These are phyloP conservation scores for Fusarium siculi DNA, from an alignment of 2,329 filamentous ascomycete genomes.

Conservation along the genomic window DNA sequence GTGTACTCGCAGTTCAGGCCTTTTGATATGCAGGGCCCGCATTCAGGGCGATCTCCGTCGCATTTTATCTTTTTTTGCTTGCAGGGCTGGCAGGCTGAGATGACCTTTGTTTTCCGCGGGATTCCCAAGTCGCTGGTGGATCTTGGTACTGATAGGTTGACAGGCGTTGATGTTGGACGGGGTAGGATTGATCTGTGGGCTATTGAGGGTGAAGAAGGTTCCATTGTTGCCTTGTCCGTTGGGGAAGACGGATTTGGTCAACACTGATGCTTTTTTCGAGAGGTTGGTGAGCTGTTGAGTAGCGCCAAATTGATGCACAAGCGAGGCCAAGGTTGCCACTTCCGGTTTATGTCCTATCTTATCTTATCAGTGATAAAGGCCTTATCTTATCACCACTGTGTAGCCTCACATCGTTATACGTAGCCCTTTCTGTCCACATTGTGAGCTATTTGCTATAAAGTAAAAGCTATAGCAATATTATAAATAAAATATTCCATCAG, in stretches of 20 bases:
- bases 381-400: too few relatives aligned
- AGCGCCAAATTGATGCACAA: neutral
- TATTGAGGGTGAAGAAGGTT: neutral
- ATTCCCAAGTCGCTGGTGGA: neutral
- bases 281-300: neutral
- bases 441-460: too few relatives aligned
- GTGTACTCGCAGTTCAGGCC: neutral
- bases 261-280: neutral
- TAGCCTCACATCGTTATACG: too few relatives aligned
- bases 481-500: too few relatives aligned
- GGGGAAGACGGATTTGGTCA: neutral
- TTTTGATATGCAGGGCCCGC: rapidly evolving
- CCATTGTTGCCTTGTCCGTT: neutral
- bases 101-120: neutral
- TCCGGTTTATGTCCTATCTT: neutral
- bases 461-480: too few relatives aligned
- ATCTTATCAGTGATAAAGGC: too few relatives aligned
- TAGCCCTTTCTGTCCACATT: too few relatives aligned
- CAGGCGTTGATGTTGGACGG: neutral
- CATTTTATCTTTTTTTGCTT: neutral
- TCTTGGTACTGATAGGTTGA: rapidly evolving
- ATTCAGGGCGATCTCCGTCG: neutral
- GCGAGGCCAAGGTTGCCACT: neutral
- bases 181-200: neutral
- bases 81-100: neutral